phyloP scores from a whole-genome alignment of 495 filamentous ascomycete species.

The Lepidopterella palustris region DNA sequence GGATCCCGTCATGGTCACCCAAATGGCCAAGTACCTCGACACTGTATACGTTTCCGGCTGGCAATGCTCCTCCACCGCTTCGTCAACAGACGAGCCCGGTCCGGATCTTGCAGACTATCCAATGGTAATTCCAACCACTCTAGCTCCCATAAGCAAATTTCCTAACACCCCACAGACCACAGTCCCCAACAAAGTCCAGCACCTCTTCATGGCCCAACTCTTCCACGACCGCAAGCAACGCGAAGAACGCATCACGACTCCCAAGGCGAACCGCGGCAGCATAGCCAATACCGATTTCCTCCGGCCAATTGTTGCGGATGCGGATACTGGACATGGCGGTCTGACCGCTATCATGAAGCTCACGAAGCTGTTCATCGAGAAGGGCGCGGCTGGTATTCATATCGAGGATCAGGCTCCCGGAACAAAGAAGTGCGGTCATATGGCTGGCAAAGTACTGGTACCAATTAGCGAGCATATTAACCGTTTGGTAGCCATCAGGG shows the following conservation, averaged over 20 bases:
- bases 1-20: conserved; percentile 95
- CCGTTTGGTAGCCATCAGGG: conserved; percentile 90
- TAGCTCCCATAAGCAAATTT: background rate
- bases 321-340: conserved; percentile 95
- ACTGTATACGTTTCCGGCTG: conserved; percentile 98
- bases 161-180: conserved; percentile 59
- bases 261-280: conserved; percentile 63
- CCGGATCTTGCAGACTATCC: conserved; percentile 98
- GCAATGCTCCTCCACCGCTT: conserved; percentile 97
- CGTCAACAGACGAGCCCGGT: conserved; percentile 87
- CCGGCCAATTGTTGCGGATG: conserved; percentile 92
- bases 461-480: conserved; percentile 98
- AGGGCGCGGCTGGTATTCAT: conserved; percentile 94
- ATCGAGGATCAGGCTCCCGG: conserved; percentile 98
- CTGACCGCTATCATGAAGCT: conserved; percentile 98
- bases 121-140: conserved; percentile 55
- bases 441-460: conserved; percentile 97
- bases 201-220: conserved; percentile 94
- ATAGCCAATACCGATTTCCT: conserved; percentile 88
- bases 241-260: conserved; percentile 79
- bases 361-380: conserved; percentile 95
- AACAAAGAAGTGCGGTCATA: conserved; percentile 99
- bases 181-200: conserved; percentile 94
- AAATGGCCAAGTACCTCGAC: conserved; percentile 98
- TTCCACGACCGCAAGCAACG: conserved; percentile 99